A percentile compares a stretch with the other conserved stretches of the same genome.
Evolutionary conservation across 2,329 filamentous ascomycete genomes (phyloP).

Genomic region (Beauveria sp.): DNA sequence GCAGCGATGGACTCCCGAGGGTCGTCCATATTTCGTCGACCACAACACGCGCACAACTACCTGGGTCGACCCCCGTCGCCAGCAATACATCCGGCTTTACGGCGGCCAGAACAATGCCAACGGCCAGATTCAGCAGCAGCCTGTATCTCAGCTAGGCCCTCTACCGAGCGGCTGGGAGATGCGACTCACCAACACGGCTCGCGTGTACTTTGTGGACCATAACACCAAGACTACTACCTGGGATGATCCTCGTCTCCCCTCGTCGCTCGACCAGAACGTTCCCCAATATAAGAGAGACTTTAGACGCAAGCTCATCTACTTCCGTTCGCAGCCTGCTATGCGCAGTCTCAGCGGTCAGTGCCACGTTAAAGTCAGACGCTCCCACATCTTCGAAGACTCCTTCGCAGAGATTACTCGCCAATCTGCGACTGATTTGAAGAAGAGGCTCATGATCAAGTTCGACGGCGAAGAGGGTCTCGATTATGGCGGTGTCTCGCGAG

Average conservation of each 20-base stretch:
- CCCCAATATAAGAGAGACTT: slow-evolving; percentile 99
- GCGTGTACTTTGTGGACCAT: slow-evolving; percentile 98
- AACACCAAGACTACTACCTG: slow-evolving; percentile 99
- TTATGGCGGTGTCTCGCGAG: slow-evolving; percentile 93
- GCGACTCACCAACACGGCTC: slow-evolving; percentile 94
- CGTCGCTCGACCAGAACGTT: slow-evolving; percentile 94
- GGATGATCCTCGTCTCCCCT: slow-evolving; percentile 93
- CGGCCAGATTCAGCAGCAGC: slow-evolving; percentile 90
- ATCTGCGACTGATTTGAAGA: slow-evolving; percentile 92
- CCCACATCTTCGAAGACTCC: slow-evolving; percentile 97
- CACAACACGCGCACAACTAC: slow-evolving; percentile 97
- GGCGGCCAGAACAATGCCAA: slow-evolving; percentile 76
- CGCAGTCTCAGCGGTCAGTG: slow-evolving; percentile 94
- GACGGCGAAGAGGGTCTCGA: slow-evolving; percentile 97
- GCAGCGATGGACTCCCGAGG: slow-evolving; percentile 90
- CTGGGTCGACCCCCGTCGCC: slow-evolving; percentile 93
- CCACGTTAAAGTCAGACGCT: slow-evolving; percentile 93
- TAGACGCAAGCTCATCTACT: slow-evolving; percentile 95
- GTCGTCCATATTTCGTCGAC: slow-evolving; percentile 92
- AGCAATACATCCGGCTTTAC: slow-evolving; percentile 99
- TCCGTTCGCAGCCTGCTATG: slow-evolving; percentile 93
- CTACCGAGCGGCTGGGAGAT: slow-evolving; percentile 98
- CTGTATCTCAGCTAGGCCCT: slow-evolving; percentile 91
- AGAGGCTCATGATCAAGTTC: slow-evolving; percentile 98
- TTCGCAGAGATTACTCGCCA: slow-evolving; percentile 98